Evolutionary conservation across 495 filamentous ascomycete genomes (phyloP).

Genomic region (Penicillium crystallinum): DNA sequence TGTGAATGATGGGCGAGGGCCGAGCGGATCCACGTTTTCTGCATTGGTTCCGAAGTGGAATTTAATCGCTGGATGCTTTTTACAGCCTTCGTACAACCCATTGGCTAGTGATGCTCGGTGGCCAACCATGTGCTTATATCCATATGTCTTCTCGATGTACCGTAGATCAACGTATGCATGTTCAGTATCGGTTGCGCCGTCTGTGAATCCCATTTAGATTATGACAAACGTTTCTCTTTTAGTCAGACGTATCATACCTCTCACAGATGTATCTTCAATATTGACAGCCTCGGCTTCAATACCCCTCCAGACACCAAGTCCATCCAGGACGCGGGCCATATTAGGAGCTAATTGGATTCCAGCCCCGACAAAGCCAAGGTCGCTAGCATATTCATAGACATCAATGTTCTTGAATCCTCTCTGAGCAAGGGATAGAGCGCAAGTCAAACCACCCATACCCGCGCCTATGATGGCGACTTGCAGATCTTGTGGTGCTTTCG

Average conservation of each 20-base stretch:
- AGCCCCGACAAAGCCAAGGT: slow-evolving; percentile 75
- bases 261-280: slow-evolving; percentile 48
- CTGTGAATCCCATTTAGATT: slow-evolving; percentile 29
- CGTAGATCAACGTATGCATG: slow-evolving; percentile 64
- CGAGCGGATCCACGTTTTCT: slow-evolving; percentile 49
- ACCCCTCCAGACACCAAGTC: slow-evolving; percentile 61
- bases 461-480: slow-evolving; percentile 43
- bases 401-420: slow-evolving; percentile 67
- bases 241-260: slow-evolving; percentile 29
- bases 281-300: slow-evolving; percentile 61
- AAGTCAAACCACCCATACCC: slow-evolving; percentile 73
- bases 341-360: slow-evolving; percentile 81
- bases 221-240: neutral
- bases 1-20: slow-evolving; percentile 50
- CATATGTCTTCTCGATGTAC: slow-evolving; percentile 63
- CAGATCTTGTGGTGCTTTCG: slow-evolving; percentile 34
- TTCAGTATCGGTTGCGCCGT: slow-evolving; percentile 61
- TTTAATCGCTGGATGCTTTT: slow-evolving; percentile 56
- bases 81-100: slow-evolving; percentile 61
- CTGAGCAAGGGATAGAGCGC: slow-evolving; percentile 66
- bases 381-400: slow-evolving; percentile 67
- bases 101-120: slow-evolving; percentile 69
- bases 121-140: slow-evolving; percentile 73
- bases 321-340: slow-evolving; percentile 68
- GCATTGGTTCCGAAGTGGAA: slow-evolving; percentile 61